Conservation (phyloP, 2,329 filamentous ascomycete species). For the Zymoseptoria pseudotritici region DNA sequence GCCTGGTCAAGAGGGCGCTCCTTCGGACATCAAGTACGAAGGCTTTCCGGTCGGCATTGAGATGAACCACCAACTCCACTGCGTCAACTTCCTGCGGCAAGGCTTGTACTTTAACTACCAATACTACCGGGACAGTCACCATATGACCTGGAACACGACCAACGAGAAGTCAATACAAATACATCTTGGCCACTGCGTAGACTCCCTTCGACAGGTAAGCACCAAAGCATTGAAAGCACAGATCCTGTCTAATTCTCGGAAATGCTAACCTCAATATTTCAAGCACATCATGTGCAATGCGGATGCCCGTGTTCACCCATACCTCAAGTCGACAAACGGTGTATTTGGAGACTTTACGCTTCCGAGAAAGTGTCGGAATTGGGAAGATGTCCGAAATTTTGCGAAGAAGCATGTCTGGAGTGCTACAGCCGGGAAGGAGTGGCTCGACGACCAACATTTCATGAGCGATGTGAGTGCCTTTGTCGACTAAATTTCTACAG, state of each 20-base stretch:
- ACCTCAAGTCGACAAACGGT: not conserved
- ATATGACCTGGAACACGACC: not conserved
- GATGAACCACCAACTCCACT: not conserved
- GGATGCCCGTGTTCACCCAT: not conserved
- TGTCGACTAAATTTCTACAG: not conserved
- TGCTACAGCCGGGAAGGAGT: not conserved
- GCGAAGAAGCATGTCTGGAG: not conserved
- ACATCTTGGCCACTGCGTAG: not conserved
- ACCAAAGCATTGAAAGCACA: too few relatives aligned
- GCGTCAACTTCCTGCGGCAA: not conserved
- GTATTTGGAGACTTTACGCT: not conserved
- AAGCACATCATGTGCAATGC: not conserved
- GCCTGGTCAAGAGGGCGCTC: not conserved
- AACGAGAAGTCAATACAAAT: not conserved
- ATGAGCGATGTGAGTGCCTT: not conserved
- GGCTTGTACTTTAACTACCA: slow-evolving; percentile 1
- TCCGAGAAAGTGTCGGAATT: not conserved
- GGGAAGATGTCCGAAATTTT: not conserved
- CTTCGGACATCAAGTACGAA: not conserved
- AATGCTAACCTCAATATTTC: not conserved
- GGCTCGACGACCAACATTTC: not conserved
- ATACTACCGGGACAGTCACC: not conserved
- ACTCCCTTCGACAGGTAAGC: not conserved
- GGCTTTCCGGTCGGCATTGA: not conserved
- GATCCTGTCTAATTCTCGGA: too few relatives aligned